These are phyloP conservation scores for Salvia rosmarinus DNA, from an alignment of 257 asterid species.

Conservation along the genomic window DNA sequence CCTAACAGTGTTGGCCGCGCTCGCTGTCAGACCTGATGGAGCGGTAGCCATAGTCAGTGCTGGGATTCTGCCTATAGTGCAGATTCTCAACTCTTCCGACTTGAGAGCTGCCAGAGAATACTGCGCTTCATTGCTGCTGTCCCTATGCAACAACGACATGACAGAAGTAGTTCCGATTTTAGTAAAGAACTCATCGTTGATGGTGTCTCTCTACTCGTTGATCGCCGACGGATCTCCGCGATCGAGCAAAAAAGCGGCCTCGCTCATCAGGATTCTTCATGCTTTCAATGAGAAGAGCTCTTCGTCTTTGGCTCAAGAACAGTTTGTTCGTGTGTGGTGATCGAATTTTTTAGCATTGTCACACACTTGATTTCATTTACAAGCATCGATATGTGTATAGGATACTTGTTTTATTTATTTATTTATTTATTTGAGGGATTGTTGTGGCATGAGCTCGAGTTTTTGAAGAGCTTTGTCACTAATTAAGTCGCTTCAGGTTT, in stretches of 20 bases:
- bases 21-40: conserved; percentile 66
- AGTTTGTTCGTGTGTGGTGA: conserved; percentile 68
- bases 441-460: conserved; percentile 53
- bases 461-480: conserved; percentile 62
- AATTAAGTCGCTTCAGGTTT: conserved; percentile 37
- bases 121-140: conserved; percentile 61
- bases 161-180: conserved; percentile 73
- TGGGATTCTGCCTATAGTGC: conserved; percentile 47
- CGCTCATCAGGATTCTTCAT: conserved; percentile 72
- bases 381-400: conserved; percentile 38
- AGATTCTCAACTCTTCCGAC: conserved; percentile 47
- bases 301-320: conserved; percentile 53
- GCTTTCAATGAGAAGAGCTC: conserved; percentile 56
- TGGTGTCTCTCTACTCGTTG: conserved; percentile 60
- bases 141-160: conserved; percentile 61
- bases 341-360: conserved; percentile 40
- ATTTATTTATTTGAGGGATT: neutral
- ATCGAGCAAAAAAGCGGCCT: conserved; percentile 66
- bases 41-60: conserved; percentile 55
- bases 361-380: conserved; percentile 29
- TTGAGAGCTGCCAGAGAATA: conserved; percentile 55
- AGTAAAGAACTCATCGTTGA: conserved; percentile 63
- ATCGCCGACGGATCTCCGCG: conserved; percentile 56
- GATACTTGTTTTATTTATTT: conserved; percentile 15
- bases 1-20: conserved; percentile 60